A percentile compares a stretch with the other conserved stretches of the same genome.
Evolutionary conservation across 441 rosid genomes (phyloP).

Genomic region (Mallotus repandus): DNA sequence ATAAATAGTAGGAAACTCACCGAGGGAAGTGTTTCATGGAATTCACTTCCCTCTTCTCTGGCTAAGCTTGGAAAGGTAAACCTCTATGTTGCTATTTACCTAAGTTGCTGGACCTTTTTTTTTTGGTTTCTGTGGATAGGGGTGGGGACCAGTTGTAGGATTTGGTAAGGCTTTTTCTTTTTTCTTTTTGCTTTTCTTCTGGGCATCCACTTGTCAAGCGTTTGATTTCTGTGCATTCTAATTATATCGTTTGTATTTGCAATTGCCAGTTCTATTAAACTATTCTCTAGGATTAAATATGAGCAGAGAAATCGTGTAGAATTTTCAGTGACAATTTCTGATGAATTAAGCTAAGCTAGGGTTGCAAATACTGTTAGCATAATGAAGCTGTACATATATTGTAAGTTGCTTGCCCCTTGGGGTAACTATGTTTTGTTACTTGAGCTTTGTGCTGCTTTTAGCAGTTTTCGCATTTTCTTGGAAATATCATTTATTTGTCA

Average conservation of each 20-base stretch:
- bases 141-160: not conserved
- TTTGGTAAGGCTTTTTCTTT: not conserved
- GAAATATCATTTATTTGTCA: not conserved
- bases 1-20: conserved; percentile 58
- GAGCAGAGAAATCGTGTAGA: not conserved
- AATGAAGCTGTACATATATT: not conserved
- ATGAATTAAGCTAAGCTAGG: not conserved
- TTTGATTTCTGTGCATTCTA: conserved; percentile 7
- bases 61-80: conserved; percentile 87
- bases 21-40: conserved; percentile 71
- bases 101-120: conserved; percentile 12
- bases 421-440: not conserved
- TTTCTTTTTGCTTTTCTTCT: not conserved
- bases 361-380: not conserved
- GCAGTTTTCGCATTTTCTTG: not conserved
- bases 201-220: not conserved
- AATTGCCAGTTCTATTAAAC: conserved; percentile 6
- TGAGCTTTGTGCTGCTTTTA: conserved; percentile 2
- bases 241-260: not conserved
- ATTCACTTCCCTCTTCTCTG: conserved; percentile 79
- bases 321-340: not conserved
- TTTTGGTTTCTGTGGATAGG: not conserved
- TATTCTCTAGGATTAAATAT: not conserved
- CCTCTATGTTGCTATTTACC: conserved; percentile 17
- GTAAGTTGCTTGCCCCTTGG: not conserved